Percentiles rank a stretch among this genome's conserved stretches.
These are phyloP conservation scores for Yamadazyma epiphylla DNA, from an alignment of 1,139 yeast species.

Conservation along the genomic window DNA sequence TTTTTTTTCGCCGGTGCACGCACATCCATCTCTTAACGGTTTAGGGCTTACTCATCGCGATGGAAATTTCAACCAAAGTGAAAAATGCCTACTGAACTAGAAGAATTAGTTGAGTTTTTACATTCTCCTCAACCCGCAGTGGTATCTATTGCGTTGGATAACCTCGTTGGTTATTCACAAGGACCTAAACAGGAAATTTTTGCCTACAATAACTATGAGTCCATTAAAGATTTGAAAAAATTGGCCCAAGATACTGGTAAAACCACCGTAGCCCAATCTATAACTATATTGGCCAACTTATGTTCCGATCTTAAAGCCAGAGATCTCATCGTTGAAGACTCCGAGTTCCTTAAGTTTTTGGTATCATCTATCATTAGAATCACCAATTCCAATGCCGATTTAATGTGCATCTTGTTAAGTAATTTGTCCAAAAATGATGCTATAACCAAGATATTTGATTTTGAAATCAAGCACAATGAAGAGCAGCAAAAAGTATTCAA, in stretches of 20 bases:
- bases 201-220: slow-evolving; percentile 63
- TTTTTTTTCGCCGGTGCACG: too few relatives aligned
- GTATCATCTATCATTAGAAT: slow-evolving; percentile 52
- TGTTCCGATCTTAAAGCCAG: slow-evolving; percentile 71
- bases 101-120: slow-evolving; percentile 73
- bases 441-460: slow-evolving; percentile 53
- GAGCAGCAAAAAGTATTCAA: slow-evolving; percentile 42
- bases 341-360: slow-evolving; percentile 52
- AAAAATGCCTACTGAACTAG: slow-evolving; percentile 58
- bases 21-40: too few relatives aligned
- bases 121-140: slow-evolving; percentile 83
- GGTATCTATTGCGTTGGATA: slow-evolving; percentile 79
- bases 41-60: too few relatives aligned
- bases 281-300: slow-evolving; percentile 78
- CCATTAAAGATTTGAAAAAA: slow-evolving; percentile 70
- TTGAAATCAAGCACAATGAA: slow-evolving; percentile 33
- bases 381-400: slow-evolving; percentile 67
- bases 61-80: too few relatives aligned
- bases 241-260: slow-evolving; percentile 50
- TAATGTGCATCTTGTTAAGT: slow-evolving; percentile 79
- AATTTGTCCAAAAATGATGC: slow-evolving; percentile 78
- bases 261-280: slow-evolving; percentile 60
- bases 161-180: slow-evolving; percentile 77
- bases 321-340: slow-evolving; percentile 62
- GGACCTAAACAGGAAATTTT: slow-evolving; percentile 66